Base-by-base conservation (phyloP, 1,284 basidiomycete genomes). In the Ustilago xerochloae region DNA sequence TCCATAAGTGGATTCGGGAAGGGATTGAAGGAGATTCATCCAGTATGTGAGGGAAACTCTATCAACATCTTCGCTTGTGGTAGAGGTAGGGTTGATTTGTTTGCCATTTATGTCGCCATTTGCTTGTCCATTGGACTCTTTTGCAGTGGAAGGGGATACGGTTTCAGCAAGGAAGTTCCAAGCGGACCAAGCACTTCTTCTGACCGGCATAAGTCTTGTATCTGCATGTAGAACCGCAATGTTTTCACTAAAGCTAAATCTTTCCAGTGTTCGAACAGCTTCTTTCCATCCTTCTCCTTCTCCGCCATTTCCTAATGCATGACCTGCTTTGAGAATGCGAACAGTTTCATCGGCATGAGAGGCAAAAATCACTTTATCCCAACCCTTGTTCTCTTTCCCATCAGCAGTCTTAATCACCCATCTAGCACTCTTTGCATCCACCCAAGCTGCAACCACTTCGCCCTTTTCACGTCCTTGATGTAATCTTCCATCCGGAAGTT, bases 11-110 rank as follows among this genome's bases (percentile, higher is more conserved):
- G 85, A 64, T 67, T 89, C 87, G 1, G 89, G 84, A 15, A 93
- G 87, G 75, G 90, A 89, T 76, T 93, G 92, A 5, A 93, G 87
- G 50, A 89, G 87, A 81, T 93, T 93, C 92, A 93, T 93, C 76
- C 89, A 88, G 82, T 92, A 91, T 86, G 84, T 81, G 13, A 81
- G 56, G 9, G 68, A 67, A 5, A 81, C 79, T 3, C 70, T 48
- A 36, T 81, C 79, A 3, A 75, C 60, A 22, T 79, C 76, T 13
- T 46, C 0, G 24, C 24, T 12, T 32, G 39, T 6, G 1, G 26
- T 33, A 13, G 41, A 13, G 2, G 16, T 28, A 1, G 28, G 24
- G 7, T 13, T 16, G 2, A 49, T n/a, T 36, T 61, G 61, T 18
- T 70, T 58, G 18, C 58, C 61, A 62, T 70, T n/a, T n/a, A n/a